Base-by-base conservation (phyloP, 2,329 filamentous ascomycete genomes). In the Botrytis deweyae region DNA sequence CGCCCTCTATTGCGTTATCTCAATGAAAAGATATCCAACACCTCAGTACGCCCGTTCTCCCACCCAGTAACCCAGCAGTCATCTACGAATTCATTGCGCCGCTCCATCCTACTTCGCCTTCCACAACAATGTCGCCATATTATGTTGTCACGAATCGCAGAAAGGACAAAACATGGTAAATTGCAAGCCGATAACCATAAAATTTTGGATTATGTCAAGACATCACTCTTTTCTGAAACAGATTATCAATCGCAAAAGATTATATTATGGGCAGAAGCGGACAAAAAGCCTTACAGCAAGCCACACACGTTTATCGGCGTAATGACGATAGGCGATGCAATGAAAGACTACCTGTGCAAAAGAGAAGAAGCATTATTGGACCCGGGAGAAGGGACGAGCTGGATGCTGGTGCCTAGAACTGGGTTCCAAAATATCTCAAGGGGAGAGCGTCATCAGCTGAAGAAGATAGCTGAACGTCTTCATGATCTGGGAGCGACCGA, bases 81-180 rank as follows among this genome's bases (percentile, higher is more conserved):
- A 69, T 69, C 66, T 16, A 42, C 66, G 38, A 44, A 42, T 42
- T 58, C 49, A 20, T 44, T 69, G 22, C 66, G 66, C 25, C 66
- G n/a, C n/a, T 42, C 66, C 49, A 58, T 69, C 7, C 38, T 25
- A 16, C 52, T 58, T 58, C 66, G 36, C 29, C 36, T n/a, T 59
- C n/a, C 66, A 58, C 66, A 69, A 16, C 66, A 69, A 69, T 69
- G 66, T 69, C 49, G 66, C 18, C 52, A 42, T 18, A 69, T 69
- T 33, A 3, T 42, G 49, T 16, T 69, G 38, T 22, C 66, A 4
- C 49, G 49, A 33, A 44, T 69, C 20, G 18, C 38, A 10, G 36
- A 69, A 33, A 58, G 3, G 16, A 16, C 36, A 42, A 42, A 7
- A 9, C 25, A 3, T 64, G 14, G 14, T 1, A 42, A 22, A 33